phyloP scores from a whole-genome alignment of 805 yeast species.

The Yamadazyma takamatsuzukensis region DNA sequence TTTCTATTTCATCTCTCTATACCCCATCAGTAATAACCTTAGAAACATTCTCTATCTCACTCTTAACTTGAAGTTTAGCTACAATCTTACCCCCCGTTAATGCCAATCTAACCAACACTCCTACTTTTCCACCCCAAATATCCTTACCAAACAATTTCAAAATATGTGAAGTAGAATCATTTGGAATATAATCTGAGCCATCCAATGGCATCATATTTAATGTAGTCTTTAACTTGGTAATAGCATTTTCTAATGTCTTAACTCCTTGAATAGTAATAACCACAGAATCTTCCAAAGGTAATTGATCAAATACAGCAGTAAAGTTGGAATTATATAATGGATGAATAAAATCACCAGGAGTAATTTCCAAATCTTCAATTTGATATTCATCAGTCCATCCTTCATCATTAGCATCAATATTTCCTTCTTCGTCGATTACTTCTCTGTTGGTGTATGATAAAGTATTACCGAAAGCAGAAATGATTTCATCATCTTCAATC shows the following conservation, averaged over 20 bases:
- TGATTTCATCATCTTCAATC: slow-evolving; percentile 34
- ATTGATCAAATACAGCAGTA: slow-evolving; percentile 68
- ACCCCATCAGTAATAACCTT: slow-evolving; percentile 48
- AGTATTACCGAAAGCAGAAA: slow-evolving; percentile 55
- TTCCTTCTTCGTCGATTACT: slow-evolving; percentile 60
- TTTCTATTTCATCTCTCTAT: slow-evolving; percentile 1
- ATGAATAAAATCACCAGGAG: slow-evolving; percentile 76
- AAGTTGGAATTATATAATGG: slow-evolving; percentile 81
- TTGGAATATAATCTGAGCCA: slow-evolving; percentile 61
- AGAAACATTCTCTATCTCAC: slow-evolving; percentile 47
- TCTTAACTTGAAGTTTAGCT: slow-evolving; percentile 52
- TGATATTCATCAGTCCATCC: slow-evolving; percentile 94
- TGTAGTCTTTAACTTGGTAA: slow-evolving; percentile 46
- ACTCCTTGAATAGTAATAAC: slow-evolving; percentile 60
- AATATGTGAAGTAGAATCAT: slow-evolving; percentile 59
- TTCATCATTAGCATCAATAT: slow-evolving; percentile 61
- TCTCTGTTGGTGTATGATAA: slow-evolving; percentile 77
- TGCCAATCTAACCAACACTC: slow-evolving; percentile 47
- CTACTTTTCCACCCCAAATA: slow-evolving; percentile 56
- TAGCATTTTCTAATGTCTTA: slow-evolving; percentile 36
- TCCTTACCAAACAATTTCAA: slow-evolving; percentile 84
- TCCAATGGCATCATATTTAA: slow-evolving; percentile 63
- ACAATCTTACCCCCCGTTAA: slow-evolving; percentile 54
- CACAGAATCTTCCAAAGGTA: slow-evolving; percentile 55
- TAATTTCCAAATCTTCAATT: slow-evolving; percentile 71